Evolutionary conservation across 331 rosid genomes (phyloP).

Genomic region (Phaseolus coccineus): DNA sequence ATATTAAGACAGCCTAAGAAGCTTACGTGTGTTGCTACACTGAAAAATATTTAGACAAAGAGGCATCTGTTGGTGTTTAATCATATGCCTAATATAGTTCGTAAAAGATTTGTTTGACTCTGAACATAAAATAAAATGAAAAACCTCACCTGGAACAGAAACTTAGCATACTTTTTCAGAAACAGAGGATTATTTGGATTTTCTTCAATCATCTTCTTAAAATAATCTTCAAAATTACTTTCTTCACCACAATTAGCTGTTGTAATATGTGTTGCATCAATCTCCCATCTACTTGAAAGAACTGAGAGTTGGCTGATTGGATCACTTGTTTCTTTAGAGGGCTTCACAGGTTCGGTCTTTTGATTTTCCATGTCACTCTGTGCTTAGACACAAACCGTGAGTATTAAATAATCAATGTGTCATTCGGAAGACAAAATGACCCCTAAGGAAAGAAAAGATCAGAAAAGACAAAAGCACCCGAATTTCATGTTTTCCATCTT

Average conservation of each 20-base stretch:
- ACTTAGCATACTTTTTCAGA: constrained; percentile 75
- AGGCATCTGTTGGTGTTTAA: constrained; percentile 34
- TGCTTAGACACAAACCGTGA: constrained; percentile 39
- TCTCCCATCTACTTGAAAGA: constrained; percentile 36
- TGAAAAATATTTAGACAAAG: constrained; percentile 24
- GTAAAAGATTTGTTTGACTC: neutral
- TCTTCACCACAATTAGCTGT: constrained; percentile 40
- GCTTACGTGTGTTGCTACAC: neutral
- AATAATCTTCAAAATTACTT: constrained; percentile 50
- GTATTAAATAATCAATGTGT: constrained; percentile 29
- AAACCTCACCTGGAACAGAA: constrained; percentile 72
- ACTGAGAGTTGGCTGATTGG: constrained; percentile 18
- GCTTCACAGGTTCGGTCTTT: constrained; percentile 31
- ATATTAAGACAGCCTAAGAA: constrained; percentile 15
- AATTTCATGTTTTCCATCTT: constrained; percentile 45
- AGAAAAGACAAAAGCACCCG: constrained; percentile 52
- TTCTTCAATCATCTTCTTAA: constrained; percentile 64
- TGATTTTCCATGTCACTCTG: constrained; percentile 56
- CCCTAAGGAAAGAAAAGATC: neutral
- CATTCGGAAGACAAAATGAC: neutral
- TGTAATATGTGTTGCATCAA: constrained; percentile 39
- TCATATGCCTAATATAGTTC: constrained; percentile 9
- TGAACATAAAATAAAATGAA: neutral
- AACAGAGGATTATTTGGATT: constrained; percentile 65
- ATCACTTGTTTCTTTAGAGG: constrained; percentile 43